These are phyloP conservation scores for Begonia loranthoides DNA, from an alignment of 306 rosid genomes.

Conservation along the genomic window DNA sequence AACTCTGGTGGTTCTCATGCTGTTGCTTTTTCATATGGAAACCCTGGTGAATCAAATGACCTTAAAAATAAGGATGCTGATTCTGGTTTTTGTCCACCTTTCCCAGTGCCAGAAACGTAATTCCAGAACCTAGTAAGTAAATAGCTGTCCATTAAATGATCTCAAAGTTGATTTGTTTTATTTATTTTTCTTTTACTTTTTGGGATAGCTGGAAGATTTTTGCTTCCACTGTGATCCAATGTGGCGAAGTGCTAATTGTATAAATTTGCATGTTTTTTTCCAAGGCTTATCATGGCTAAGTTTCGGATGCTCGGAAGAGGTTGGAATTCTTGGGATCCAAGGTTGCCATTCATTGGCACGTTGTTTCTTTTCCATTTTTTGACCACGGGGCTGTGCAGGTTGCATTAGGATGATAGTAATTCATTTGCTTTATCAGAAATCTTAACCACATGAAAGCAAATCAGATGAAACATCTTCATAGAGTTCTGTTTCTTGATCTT, in stretches of 20 bases:
- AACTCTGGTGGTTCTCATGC: constrained; percentile 33
- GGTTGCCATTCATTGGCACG: constrained; percentile 63
- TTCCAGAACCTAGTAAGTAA: constrained; percentile 55
- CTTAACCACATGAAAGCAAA: constrained; percentile 35
- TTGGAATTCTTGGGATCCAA: constrained; percentile 64
- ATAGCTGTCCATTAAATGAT: constrained; percentile 5
- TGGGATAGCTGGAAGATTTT: constrained; percentile 16
- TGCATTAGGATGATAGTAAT: constrained; percentile 76
- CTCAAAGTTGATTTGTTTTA: too few species aligned
- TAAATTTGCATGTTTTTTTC: constrained; percentile 80
- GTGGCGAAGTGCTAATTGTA: constrained; percentile 66
- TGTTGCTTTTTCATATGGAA: constrained; percentile 55
- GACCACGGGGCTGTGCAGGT: constrained; percentile 71
- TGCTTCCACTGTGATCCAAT: constrained; percentile 26
- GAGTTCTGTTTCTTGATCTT: constrained; percentile 53
- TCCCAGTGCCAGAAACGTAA: constrained; percentile 62
- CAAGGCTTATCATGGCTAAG: constrained; percentile 96
- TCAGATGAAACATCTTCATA: constrained; percentile 42
- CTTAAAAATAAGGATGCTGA: constrained; percentile 23
- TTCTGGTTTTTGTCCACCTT: constrained; percentile 40
- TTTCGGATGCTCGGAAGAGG: constrained; percentile 91
- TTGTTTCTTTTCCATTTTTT: constrained; percentile 56
- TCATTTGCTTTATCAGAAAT: constrained; percentile 24
- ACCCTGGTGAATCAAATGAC: constrained; percentile 19
- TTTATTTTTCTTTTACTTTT: not conserved